Conservation (phyloP, 805 yeast genomes). For the Scheffersomyces amazonensis region DNA sequence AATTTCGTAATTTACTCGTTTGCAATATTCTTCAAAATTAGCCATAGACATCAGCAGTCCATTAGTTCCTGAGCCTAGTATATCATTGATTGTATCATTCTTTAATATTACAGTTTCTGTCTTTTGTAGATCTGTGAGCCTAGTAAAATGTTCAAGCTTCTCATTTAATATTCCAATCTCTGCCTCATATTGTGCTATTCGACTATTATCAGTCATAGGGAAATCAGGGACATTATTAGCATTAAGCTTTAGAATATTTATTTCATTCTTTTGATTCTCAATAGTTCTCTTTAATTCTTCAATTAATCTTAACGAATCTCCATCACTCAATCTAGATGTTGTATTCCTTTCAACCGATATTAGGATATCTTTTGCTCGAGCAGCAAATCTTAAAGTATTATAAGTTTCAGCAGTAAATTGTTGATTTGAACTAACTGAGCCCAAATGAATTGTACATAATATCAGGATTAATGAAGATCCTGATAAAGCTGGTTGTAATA, state of each 20-base stretch:
- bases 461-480: conserved; percentile 84
- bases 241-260: conserved; percentile 31
- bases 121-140: conserved; percentile 59
- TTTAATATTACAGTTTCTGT: conserved; percentile 55
- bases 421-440: conserved; percentile 31
- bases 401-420: conserved; percentile 70
- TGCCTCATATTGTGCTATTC: conserved; percentile 39
- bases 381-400: conserved; percentile 87
- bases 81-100: conserved; percentile 57
- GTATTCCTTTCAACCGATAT: conserved; percentile 61
- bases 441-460: conserved; percentile 80
- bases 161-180: conserved; percentile 67
- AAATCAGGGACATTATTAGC: neutral
- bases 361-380: conserved; percentile 84
- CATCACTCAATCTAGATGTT: conserved; percentile 33
- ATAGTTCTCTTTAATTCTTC: conserved; percentile 56
- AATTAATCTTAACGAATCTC: conserved; percentile 39
- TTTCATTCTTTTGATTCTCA: conserved; percentile 58
- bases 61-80: conserved; percentile 45
- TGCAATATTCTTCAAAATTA: conserved; percentile 47
- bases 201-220: conserved; percentile 2
- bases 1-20: conserved; percentile 46
- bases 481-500: conserved; percentile 87
- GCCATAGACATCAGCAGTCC: conserved; percentile 42
- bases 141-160: conserved; percentile 64